Conservation (phyloP, 2,329 filamentous ascomycete genomes). For the Rugonectria rugulosa region DNA sequence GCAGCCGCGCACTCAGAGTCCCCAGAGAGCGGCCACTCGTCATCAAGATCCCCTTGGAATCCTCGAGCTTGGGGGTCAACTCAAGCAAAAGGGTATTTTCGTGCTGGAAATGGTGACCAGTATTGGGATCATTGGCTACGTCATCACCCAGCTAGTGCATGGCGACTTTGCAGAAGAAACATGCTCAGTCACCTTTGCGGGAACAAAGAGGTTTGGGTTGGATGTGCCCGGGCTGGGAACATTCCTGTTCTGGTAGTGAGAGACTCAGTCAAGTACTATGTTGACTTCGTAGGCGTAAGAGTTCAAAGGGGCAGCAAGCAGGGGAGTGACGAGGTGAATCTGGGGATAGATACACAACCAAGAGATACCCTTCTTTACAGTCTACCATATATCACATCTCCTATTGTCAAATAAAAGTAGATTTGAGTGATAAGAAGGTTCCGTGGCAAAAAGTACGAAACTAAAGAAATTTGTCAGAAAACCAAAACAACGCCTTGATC, state of each 20-base stretch:
- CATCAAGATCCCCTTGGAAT: slow-evolving; percentile 82
- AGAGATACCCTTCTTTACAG: slow-evolving; percentile 35
- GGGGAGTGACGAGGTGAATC: not conserved
- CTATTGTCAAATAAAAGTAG: not conserved
- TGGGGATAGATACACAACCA: slow-evolving; percentile 10
- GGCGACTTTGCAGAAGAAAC: slow-evolving; percentile 34
- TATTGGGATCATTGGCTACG: slow-evolving; percentile 75
- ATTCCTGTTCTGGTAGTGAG: slow-evolving; percentile 28
- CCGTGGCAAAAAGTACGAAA: no score
- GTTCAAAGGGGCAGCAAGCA: no score
- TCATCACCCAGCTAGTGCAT: slow-evolving; percentile 68
- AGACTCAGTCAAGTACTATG: not conserved
- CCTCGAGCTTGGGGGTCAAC: slow-evolving; percentile 70
- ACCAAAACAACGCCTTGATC: no score
- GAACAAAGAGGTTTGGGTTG: slow-evolving; percentile 26
- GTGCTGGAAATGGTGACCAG: slow-evolving; percentile 78
- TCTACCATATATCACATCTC: slow-evolving; percentile 1
- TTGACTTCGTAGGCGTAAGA: not conserved
- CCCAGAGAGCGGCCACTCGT: slow-evolving; percentile 20
- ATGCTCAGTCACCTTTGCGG: slow-evolving; percentile 24
- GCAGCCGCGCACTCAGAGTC: slow-evolving; percentile 7
- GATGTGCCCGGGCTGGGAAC: slow-evolving; percentile 32
- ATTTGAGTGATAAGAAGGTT: not conserved
- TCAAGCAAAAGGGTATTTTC: slow-evolving; percentile 71
- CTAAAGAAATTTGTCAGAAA: no score